Evolutionary conservation across 805 yeast species (phyloP), one percentile per base, ranked within the genome.

Genomic region (Sungouiella blattae): DNA sequence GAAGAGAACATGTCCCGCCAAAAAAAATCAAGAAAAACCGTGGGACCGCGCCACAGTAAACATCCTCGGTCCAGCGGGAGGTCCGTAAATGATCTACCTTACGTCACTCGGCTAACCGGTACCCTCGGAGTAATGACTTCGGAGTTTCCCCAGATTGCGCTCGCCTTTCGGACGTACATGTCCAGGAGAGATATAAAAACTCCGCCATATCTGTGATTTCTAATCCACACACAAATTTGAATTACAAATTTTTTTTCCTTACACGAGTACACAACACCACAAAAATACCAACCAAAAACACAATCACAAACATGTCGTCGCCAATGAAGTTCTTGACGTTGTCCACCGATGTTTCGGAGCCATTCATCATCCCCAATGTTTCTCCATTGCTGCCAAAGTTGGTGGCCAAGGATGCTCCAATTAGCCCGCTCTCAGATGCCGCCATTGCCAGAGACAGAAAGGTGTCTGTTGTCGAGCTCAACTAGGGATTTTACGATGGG

Each of bases 301-400:
- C 9, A 20, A 24, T 13, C 11, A 14, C 4, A 32, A 25, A 14
- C 13, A 44, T 45, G 49, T 34, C 45, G 26, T 30, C 44, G n/a
- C 37, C 37, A 9, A 21, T 36, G 62, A 44, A 64, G 46, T 80
- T 75, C 58, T 67, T 80, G 57, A 66, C 70, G 30, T 68, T 80
- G 56, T 69, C 81, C 26, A 69, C 77, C 35, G 78, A 77, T 42
- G 59, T 71, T 33, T 68, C 75, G 39, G 67, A 74, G 57, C 87
- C 88, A 46, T 80, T 80, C 50, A 71, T 81, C 36, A 79, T 81
- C 50, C 80, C 80, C 50, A 60, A 73, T 41, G 69, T 79, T 30
- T 78, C 86, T 1, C 87, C 86, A 23, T 69, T 69, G 6, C 69
- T 66, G 11, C 62, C 67, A 13, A 27, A 36, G 24, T 34, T 49